Conservation (phyloP, 495 filamentous ascomycete species). For the Penicillium waksmanii region DNA sequence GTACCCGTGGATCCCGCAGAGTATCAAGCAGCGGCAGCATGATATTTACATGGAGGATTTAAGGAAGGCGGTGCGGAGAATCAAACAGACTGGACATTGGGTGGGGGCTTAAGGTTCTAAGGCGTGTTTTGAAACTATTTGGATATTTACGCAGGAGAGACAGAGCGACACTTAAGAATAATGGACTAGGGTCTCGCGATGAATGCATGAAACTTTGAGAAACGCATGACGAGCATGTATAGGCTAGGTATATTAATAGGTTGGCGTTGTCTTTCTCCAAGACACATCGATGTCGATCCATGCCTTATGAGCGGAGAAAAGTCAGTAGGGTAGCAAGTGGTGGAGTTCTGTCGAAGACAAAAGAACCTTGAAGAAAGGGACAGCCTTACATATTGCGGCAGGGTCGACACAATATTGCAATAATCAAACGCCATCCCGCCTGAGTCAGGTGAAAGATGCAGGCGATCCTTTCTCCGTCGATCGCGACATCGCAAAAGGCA, state of each 20-base stretch:
- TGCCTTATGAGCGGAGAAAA: neutral
- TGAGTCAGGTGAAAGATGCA: neutral
- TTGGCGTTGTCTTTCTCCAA: neutral
- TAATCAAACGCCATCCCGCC: neutral
- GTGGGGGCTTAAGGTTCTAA: neutral
- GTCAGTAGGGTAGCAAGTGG: neutral
- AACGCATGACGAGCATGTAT: neutral
- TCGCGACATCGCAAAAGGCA: neutral
- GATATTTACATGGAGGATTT: constrained; percentile 23
- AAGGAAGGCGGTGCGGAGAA: constrained; percentile 16
- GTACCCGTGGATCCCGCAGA: constrained; percentile 17
- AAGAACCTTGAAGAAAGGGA: neutral
- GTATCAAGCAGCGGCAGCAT: constrained; percentile 18
- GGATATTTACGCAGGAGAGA: neutral
- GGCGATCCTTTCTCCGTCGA: neutral
- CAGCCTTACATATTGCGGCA: neutral
- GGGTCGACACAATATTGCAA: constrained; percentile 3
- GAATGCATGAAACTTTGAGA: neutral
- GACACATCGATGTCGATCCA: neutral
- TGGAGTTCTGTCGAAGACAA: neutral
- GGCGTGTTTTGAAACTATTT: neutral
- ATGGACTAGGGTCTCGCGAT: neutral
- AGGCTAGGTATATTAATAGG: neutral
- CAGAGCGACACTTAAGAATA: neutral
- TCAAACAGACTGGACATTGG: constrained; percentile 21